Evolutionary conservation across 2,329 filamentous ascomycete genomes (phyloP).

Genomic region (Diaporthe eres): DNA sequence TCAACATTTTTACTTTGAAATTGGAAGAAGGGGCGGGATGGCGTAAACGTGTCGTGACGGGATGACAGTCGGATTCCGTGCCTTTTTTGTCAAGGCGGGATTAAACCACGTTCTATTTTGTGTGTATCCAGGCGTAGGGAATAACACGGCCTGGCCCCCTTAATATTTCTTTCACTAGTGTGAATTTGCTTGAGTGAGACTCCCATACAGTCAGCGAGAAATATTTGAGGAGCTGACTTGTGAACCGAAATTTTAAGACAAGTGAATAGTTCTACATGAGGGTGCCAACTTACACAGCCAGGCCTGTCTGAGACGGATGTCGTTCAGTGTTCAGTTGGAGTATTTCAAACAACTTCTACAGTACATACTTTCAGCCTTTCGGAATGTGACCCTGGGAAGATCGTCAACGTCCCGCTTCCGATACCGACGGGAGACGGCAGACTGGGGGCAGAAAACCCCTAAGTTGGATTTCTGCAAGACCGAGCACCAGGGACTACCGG

Average conservation of each 20-base stretch:
- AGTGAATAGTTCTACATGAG: neutral
- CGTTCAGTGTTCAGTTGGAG: neutral
- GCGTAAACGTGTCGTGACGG: neutral
- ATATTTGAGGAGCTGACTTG: neutral
- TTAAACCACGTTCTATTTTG: neutral
- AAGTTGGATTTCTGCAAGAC: neutral
- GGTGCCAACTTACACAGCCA: neutral
- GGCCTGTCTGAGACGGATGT: neutral
- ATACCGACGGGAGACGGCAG: neutral
- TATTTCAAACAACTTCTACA: neutral
- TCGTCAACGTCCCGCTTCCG: conserved; percentile 8
- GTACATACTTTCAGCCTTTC: neutral
- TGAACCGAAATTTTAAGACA: no score
- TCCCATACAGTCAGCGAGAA: neutral
- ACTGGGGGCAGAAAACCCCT: neutral
- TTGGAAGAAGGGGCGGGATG: neutral
- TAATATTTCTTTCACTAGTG: neutral
- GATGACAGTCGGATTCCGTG: neutral
- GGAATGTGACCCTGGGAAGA: conserved; percentile 14
- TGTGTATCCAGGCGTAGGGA: conserved; percentile 4
- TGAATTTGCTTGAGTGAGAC: neutral
- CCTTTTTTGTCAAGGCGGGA: neutral
- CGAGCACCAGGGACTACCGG: neutral
- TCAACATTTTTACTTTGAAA: neutral
- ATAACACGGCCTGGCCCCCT: conserved; percentile 10